Percentiles rank a stretch among this genome's conserved stretches.
phyloP scores from a whole-genome alignment of 345 rosid genomes.

The Orychophragmus violaceus region DNA sequence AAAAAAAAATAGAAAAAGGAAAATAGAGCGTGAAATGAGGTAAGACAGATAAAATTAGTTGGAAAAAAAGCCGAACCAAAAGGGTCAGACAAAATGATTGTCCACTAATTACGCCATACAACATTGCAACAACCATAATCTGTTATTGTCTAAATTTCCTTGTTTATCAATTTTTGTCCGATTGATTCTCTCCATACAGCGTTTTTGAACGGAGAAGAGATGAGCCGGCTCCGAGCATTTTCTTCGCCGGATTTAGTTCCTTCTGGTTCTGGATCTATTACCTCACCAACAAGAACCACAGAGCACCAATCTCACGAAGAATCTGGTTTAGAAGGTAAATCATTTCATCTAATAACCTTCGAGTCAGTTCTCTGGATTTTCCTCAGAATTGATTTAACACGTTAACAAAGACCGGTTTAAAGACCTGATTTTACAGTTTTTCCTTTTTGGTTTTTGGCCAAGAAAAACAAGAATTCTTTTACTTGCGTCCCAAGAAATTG shows the following conservation, averaged over 20 bases:
- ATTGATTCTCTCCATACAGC: not conserved
- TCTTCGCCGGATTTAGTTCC: slow-evolving; percentile 48
- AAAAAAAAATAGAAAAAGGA: not conserved
- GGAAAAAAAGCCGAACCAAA: not conserved
- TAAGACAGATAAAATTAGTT: not conserved
- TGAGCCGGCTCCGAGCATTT: slow-evolving; percentile 34
- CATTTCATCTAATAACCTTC: not conserved
- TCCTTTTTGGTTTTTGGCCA: not conserved
- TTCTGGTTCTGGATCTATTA: slow-evolving; percentile 8
- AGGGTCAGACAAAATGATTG: slow-evolving; percentile 1
- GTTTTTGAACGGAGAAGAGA: slow-evolving; percentile 5
- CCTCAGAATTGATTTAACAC: not conserved
- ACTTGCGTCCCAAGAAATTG: not conserved
- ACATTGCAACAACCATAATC: slow-evolving; percentile 9
- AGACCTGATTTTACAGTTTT: not conserved
- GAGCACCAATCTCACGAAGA: slow-evolving; percentile 31
- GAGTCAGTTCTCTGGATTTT: not conserved
- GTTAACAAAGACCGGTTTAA: not conserved
- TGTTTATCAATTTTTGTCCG: not conserved
- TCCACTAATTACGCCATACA: slow-evolving; percentile 30
- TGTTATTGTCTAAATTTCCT: slow-evolving; percentile 5
- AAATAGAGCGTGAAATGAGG: slow-evolving; percentile 30
- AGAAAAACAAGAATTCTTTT: not conserved
- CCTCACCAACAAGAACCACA: slow-evolving; percentile 12
- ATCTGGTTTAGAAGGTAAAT: slow-evolving; percentile 43